phyloP scores from a whole-genome alignment of 2,329 filamentous ascomycete species.

The Xylaria sp. region DNA sequence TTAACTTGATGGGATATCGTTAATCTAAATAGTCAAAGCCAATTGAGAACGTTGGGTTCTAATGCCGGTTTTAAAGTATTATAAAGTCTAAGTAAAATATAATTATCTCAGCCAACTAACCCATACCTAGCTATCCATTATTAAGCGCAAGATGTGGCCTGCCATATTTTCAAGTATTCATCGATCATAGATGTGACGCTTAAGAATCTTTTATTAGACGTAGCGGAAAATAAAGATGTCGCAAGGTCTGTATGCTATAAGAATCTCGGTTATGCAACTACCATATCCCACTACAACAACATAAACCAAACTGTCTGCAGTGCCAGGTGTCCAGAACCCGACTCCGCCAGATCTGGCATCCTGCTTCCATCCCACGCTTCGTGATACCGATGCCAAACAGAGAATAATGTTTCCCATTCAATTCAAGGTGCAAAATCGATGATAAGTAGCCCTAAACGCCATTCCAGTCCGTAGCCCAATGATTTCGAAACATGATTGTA shows the following conservation, averaged over 20 bases:
- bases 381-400: background rate
- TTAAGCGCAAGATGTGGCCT: background rate
- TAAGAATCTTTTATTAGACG: background rate
- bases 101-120: no score
- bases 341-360: no score
- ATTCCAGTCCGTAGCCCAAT: background rate
- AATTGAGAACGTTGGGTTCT: background rate
- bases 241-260: background rate
- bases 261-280: background rate
- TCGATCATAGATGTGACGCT: background rate
- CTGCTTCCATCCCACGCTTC: background rate
- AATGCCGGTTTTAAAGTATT: background rate
- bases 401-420: background rate
- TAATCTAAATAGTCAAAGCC: background rate
- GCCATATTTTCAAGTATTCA: background rate
- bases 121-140: background rate
- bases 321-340: conserved; percentile 1
- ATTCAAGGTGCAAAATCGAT: background rate
- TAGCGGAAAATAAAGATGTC: background rate
- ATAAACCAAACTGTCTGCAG: background rate
- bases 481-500: no score
- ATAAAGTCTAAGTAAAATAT: no score
- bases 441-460: conserved; percentile 21
- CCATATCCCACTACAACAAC: background rate
- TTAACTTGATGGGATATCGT: background rate